Conservation (phyloP, 208 protist genomes). For the Cochliopodium minus region DNA sequence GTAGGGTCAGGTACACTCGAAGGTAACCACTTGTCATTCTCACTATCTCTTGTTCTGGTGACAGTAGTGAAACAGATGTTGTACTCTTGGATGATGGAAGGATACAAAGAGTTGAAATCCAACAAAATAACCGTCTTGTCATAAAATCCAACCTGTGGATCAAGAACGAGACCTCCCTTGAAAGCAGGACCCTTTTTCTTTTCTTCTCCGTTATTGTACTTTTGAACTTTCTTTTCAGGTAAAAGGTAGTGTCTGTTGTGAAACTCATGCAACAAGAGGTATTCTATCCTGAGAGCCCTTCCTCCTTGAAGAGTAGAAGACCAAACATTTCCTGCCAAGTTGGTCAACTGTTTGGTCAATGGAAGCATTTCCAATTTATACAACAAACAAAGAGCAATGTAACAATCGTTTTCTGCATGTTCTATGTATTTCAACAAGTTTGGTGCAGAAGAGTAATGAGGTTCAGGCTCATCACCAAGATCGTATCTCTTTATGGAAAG, state of each 20-base stretch:
- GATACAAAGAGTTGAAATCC: slow-evolving; percentile 99
- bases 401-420: slow-evolving; percentile 40
- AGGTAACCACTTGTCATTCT: background rate
- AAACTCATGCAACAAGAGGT: slow-evolving; percentile 89
- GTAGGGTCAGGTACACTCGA: background rate
- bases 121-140: slow-evolving; percentile 93
- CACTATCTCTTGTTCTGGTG: background rate
- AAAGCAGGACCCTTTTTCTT: slow-evolving; percentile 22
- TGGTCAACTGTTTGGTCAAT: slow-evolving; percentile 87
- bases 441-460: slow-evolving; percentile 5
- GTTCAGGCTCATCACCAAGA: too few relatives aligned
- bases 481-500: too few relatives aligned
- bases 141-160: slow-evolving; percentile 93
- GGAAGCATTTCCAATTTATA: slow-evolving; percentile 82
- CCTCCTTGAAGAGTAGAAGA: slow-evolving; percentile 69
- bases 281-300: slow-evolving; percentile 92
- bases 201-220: background rate
- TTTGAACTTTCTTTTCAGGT: background rate
- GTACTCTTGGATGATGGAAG: slow-evolving; percentile 98
- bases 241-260: slow-evolving; percentile 14
- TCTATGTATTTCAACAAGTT: background rate
- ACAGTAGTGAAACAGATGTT: slow-evolving; percentile 99
- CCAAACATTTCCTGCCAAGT: slow-evolving; percentile 85
- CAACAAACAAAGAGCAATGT: slow-evolving; percentile 55
- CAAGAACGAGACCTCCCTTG: slow-evolving; percentile 60